phyloP scores from a whole-genome alignment of 1,284 basidiomycete genomes.

The Volvariella volvacea region DNA sequence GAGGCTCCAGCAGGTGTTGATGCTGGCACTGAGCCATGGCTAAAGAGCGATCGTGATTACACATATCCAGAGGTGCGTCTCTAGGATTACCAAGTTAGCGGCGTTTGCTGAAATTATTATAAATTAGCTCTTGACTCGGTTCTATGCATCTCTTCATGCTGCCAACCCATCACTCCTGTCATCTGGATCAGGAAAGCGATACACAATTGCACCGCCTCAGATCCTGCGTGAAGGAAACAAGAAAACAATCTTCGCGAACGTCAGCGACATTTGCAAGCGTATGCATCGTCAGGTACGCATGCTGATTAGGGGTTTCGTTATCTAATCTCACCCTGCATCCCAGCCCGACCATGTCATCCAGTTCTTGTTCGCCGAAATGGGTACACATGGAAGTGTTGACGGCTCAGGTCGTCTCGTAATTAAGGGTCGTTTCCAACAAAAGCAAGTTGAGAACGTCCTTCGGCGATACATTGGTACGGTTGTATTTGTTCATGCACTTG shows the following conservation, averaged over 20 bases:
- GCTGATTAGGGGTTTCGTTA: not conserved
- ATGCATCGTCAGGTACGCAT: constrained; percentile 79
- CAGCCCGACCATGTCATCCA: constrained; percentile 98
- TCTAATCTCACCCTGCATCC: not conserved
- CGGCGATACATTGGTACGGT: constrained; percentile 89
- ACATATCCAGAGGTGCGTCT: constrained; percentile 80
- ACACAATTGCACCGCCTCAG: constrained; percentile 96
- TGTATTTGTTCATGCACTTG: constrained; percentile 9
- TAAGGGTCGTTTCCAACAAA: constrained; percentile 97
- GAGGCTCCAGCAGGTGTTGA: constrained; percentile 54
- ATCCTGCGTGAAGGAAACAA: constrained; percentile 95
- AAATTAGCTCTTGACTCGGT: constrained; percentile 80
- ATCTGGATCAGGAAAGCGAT: constrained; percentile 80
- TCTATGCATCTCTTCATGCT: constrained; percentile 88
- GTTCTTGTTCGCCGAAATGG: constrained; percentile 97
- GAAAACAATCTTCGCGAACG: constrained; percentile 95
- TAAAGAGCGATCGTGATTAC: constrained; percentile 91
- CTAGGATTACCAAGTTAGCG: not conserved
- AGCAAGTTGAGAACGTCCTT: constrained; percentile 97
- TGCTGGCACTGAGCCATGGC: constrained; percentile 78
- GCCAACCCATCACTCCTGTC: constrained; percentile 91
- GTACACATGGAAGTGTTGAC: constrained; percentile 95
- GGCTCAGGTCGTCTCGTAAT: constrained; percentile 92
- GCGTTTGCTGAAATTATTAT: constrained; percentile 8
- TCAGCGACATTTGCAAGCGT: constrained; percentile 95